phyloP scores from a whole-genome alignment of 2,329 filamentous ascomycete species.

The Cytospora piceicola region DNA sequence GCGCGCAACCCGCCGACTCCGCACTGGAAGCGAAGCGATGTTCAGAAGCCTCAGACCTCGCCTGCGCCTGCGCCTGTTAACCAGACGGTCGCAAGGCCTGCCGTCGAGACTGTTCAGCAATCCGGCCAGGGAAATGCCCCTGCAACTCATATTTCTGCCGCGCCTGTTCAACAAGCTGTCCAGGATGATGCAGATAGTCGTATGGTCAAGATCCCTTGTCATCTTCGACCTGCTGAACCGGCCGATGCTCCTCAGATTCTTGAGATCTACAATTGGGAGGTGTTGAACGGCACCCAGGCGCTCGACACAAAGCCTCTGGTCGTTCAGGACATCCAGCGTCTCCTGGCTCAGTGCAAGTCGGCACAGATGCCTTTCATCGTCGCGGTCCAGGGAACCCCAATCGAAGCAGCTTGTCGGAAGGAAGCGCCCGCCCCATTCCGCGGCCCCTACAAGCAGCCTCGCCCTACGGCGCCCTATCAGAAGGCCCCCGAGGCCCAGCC shows the following conservation, averaged over 20 bases:
- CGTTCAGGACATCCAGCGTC: conserved; percentile 13
- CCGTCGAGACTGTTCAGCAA: not conserved
- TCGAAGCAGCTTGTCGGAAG: conserved; percentile 2
- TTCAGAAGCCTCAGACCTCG: not conserved
- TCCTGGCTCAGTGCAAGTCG: conserved; percentile 21
- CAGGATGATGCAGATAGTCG: not conserved
- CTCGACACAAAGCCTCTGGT: conserved; percentile 23
- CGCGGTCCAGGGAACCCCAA: conserved; percentile 16
- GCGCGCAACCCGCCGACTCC: not conserved
- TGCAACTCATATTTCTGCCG: not conserved
- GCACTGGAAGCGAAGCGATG: not conserved
- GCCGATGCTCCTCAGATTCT: conserved; percentile 21
- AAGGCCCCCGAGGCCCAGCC: not conserved
- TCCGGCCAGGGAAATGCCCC: not conserved
- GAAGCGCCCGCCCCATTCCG: not conserved
- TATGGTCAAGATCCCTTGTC: conserved; percentile 12
- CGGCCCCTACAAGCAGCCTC: not conserved
- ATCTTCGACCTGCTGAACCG: conserved; percentile 26
- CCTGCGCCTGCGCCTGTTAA: no score
- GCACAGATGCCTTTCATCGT: conserved; percentile 28
- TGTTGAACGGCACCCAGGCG: conserved; percentile 28
- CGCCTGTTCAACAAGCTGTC: not conserved
- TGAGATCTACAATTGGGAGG: conserved; percentile 32
- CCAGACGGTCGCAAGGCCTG: not conserved
- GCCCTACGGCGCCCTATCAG: not conserved